A percentile compares a stretch with the other conserved stretches of the same genome.
phyloP scores from a whole-genome alignment of 2,329 filamentous ascomycete genomes.

The Alternaria solani region DNA sequence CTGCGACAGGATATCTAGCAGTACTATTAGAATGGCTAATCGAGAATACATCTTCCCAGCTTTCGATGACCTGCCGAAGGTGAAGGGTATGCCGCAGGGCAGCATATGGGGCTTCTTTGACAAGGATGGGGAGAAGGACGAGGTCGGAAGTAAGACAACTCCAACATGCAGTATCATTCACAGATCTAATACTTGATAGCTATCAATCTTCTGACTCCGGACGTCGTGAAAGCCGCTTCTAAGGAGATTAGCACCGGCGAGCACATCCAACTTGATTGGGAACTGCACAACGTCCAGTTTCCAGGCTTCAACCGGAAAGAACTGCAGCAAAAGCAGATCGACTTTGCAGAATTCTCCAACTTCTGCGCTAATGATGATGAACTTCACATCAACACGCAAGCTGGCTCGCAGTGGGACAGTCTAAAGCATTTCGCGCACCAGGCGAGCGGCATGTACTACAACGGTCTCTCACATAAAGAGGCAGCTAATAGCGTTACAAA shows the following conservation, averaged over 20 bases:
- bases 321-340: slow-evolving; percentile 61
- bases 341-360: slow-evolving; percentile 47
- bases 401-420: slow-evolving; percentile 48
- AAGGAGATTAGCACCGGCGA: slow-evolving; percentile 62
- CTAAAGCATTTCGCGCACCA: slow-evolving; percentile 49
- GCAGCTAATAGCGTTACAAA: slow-evolving; percentile 33
- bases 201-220: slow-evolving; percentile 58
- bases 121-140: slow-evolving; percentile 56
- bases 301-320: slow-evolving; percentile 63
- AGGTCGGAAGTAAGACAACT: slow-evolving; percentile 57
- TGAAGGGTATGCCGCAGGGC: slow-evolving; percentile 44
- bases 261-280: slow-evolving; percentile 64
- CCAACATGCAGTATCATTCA: background rate
- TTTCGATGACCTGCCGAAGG: slow-evolving; percentile 45
- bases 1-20: background rate
- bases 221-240: slow-evolving; percentile 60
- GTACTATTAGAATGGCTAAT: slow-evolving; percentile 7
- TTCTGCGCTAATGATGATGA: slow-evolving; percentile 45
- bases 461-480: slow-evolving; percentile 43
- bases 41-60: slow-evolving; percentile 36
- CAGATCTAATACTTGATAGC: slow-evolving; percentile 37
- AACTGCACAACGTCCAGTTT: slow-evolving; percentile 64
- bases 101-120: slow-evolving; percentile 48
- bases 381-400: slow-evolving; percentile 45
- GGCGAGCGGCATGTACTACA: slow-evolving; percentile 38